Evolutionary conservation across 2,329 filamentous ascomycete species (phyloP).

Genomic region (Botryotinia convoluta): DNA sequence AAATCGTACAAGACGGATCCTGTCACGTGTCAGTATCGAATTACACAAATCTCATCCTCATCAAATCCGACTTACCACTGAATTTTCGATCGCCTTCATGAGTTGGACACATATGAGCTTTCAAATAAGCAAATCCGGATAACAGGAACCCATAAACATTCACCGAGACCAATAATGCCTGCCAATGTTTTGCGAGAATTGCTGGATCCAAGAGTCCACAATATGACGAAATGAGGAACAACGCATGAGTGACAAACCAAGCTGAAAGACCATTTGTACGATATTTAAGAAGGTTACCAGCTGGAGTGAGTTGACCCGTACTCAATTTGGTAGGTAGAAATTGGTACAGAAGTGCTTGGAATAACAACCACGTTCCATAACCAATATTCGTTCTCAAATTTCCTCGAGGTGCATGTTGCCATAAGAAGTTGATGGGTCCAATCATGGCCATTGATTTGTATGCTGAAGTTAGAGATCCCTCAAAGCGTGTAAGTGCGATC

Average conservation of each 20-base stretch:
- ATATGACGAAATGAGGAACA: conserved; percentile 35
- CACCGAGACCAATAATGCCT: conserved; percentile 41
- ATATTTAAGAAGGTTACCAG: conserved; percentile 45
- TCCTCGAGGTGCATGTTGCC: conserved; percentile 23
- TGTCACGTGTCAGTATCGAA: conserved; percentile 25
- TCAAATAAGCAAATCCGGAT: conserved; percentile 40
- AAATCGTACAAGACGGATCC: conserved; percentile 45
- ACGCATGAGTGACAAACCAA: conserved; percentile 42
- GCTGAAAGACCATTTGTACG: conserved; percentile 45
- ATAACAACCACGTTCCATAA: conserved; percentile 39
- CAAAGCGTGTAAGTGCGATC: conserved; percentile 29
- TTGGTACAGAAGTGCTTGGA: conserved; percentile 39
- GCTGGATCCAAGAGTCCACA: conserved; percentile 41
- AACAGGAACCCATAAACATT: conserved; percentile 42
- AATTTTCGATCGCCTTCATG: conserved; percentile 45
- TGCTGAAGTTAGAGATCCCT: conserved; percentile 26
- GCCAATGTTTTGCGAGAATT: conserved; percentile 45
- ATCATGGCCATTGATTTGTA: conserved; percentile 21
- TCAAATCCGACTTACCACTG: conserved; percentile 37
- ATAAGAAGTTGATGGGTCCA: conserved; percentile 25
- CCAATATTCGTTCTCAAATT: conserved; percentile 25
- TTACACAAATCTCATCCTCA: too few relatives aligned
- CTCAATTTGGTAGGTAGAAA: conserved; percentile 38
- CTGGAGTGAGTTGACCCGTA: conserved; percentile 45
- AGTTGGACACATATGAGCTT: conserved; percentile 42